phyloP scores from a whole-genome alignment of 257 asterid genomes.

The Solanum infundibuliforme region DNA sequence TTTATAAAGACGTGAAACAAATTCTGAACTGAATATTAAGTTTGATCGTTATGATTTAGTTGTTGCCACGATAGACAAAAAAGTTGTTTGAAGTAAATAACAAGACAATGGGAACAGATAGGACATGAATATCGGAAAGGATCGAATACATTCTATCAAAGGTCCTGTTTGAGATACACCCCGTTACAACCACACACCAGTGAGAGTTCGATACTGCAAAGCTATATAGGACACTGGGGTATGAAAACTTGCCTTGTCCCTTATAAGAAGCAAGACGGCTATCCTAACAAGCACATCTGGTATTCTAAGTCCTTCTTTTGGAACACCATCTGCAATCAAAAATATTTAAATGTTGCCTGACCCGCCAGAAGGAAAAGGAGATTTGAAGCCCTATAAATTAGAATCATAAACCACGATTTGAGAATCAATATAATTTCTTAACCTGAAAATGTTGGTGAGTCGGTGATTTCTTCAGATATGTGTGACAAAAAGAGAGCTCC shows the following conservation, averaged over 20 bases:
- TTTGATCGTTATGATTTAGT: background rate
- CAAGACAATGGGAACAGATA: background rate
- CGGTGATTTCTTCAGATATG: constrained; percentile 57
- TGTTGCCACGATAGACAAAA: background rate
- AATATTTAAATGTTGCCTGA: constrained; percentile 6
- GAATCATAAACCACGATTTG: background rate
- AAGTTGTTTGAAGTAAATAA: background rate
- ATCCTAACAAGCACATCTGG: constrained; percentile 83
- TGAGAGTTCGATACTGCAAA: background rate
- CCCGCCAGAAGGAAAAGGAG: constrained; percentile 8
- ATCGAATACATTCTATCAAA: background rate
- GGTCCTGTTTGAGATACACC: background rate
- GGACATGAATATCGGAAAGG: background rate
- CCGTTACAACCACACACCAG: background rate
- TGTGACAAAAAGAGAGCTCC: constrained; percentile 68
- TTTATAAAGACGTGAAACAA: background rate
- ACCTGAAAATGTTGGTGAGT: constrained; percentile 84
- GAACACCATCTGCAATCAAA: constrained; percentile 82
- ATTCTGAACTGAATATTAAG: background rate
- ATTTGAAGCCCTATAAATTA: background rate
- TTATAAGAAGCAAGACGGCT: constrained; percentile 51
- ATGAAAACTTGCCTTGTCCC: constrained; percentile 61
- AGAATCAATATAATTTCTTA: constrained; percentile 7
- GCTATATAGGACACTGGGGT: background rate
- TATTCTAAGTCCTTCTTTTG: constrained; percentile 89